phyloP scores from a whole-genome alignment of 2,329 filamentous ascomycete species.

The Nothomitra cinnamomea region DNA sequence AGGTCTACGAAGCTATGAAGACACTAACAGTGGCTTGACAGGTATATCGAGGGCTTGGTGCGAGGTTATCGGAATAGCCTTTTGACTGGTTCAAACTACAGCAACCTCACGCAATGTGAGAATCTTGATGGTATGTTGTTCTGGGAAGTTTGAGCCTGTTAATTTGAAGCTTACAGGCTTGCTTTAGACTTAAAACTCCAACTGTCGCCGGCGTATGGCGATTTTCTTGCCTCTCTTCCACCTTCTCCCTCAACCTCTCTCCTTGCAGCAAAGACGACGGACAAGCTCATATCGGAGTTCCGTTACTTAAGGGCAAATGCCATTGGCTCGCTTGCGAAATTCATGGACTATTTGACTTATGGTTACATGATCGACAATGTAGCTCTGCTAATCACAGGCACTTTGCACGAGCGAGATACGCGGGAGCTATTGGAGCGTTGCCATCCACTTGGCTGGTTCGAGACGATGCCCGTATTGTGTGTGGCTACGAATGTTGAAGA shows the following conservation, averaged over 20 bases:
- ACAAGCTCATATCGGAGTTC: constrained; percentile 96
- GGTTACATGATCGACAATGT: constrained; percentile 99
- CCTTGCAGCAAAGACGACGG: constrained; percentile 86
- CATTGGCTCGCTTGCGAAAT: constrained; percentile 76
- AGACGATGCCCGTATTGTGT: constrained; percentile 95
- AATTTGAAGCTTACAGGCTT: constrained; percentile 10
- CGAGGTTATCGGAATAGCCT: constrained; percentile 92
- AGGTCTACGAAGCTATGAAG: not conserved
- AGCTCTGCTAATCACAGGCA: constrained; percentile 91
- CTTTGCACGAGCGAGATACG: constrained; percentile 91
- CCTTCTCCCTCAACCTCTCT: constrained; percentile 94
- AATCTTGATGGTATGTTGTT: constrained; percentile 66
- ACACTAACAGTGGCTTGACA: constrained; percentile 22
- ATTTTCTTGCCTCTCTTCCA: constrained; percentile 83
- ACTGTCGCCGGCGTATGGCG: constrained; percentile 88
- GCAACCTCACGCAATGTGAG: constrained; percentile 93
- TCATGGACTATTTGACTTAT: constrained; percentile 97
- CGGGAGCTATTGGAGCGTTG: constrained; percentile 88
- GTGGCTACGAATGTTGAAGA: constrained; percentile 98
- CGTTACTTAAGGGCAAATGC: constrained; percentile 90
- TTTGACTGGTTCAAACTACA: constrained; percentile 78
- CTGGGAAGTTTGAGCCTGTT: not conserved
- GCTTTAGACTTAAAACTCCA: constrained; percentile 83
- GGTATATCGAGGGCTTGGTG: constrained; percentile 94
- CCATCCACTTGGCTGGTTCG: constrained; percentile 95